Conservation (phyloP, 2,329 filamentous ascomycete species). For the Aspergillus quadricinctus region DNA sequence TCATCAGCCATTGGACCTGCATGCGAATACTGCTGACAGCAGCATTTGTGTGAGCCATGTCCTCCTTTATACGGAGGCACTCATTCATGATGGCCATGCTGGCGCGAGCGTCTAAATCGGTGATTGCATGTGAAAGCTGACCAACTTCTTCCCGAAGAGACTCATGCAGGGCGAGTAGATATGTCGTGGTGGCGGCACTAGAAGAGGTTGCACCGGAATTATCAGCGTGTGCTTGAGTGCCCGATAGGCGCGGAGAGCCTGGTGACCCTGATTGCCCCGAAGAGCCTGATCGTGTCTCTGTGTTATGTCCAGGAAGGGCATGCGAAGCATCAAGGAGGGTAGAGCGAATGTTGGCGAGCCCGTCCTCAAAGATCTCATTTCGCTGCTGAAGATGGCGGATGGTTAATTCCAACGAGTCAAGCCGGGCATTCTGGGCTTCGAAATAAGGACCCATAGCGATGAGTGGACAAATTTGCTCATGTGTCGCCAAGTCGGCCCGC, state of each 20-base stretch:
- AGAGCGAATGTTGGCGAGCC: slow-evolving; percentile 39
- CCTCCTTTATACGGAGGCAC: slow-evolving; percentile 57
- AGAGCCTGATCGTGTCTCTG: slow-evolving; percentile 13
- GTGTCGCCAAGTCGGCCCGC: slow-evolving; percentile 36
- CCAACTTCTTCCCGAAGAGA: slow-evolving; percentile 56
- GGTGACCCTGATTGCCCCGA: neutral
- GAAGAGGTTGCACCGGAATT: slow-evolving; percentile 28
- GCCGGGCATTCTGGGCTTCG: slow-evolving; percentile 39
- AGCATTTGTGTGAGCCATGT: slow-evolving; percentile 58
- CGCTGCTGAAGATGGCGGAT: slow-evolving; percentile 43
- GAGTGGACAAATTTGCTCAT: slow-evolving; percentile 49
- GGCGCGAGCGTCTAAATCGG: slow-evolving; percentile 57
- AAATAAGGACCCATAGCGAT: slow-evolving; percentile 45
- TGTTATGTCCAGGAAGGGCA: slow-evolving; percentile 5
- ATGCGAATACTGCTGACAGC: slow-evolving; percentile 56
- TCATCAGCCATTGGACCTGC: slow-evolving; percentile 61
- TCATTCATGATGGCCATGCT: slow-evolving; percentile 62
- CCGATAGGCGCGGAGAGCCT: slow-evolving; percentile 9
- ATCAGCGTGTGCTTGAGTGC: slow-evolving; percentile 14
- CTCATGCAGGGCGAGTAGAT: slow-evolving; percentile 59
- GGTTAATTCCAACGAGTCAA: slow-evolving; percentile 42
- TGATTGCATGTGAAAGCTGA: slow-evolving; percentile 51
- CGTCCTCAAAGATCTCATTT: slow-evolving; percentile 46
- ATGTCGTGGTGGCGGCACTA: slow-evolving; percentile 44
- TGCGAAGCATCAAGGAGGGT: slow-evolving; percentile 32